Evolutionary conservation across 768 basidiomycete species (phyloP).

Genomic region (Agaricus bisporus): DNA sequence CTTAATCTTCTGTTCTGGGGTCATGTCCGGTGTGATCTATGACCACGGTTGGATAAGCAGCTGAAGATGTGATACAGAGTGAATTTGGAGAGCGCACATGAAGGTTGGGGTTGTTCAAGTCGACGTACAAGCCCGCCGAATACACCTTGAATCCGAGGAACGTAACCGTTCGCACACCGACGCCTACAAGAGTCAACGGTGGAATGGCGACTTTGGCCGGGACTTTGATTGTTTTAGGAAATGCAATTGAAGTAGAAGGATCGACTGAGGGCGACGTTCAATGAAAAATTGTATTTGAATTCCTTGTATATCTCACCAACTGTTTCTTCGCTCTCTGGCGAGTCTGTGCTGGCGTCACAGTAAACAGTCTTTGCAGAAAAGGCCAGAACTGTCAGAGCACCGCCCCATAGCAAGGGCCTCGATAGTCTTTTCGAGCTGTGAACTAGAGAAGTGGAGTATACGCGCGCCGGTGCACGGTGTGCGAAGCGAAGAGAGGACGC

Average conservation of each 20-base stretch:
- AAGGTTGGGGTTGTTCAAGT: conserved; percentile 60
- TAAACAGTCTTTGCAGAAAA: conserved; percentile 26
- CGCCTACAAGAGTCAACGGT: conserved; percentile 66
- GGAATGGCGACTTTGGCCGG: conserved; percentile 60
- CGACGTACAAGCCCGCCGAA: conserved; percentile 86
- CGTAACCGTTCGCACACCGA: conserved; percentile 85
- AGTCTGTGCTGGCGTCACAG: conserved; percentile 31
- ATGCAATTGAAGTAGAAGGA: conserved; percentile 66
- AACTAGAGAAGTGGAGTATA: not conserved
- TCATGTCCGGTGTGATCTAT: conserved; percentile 50
- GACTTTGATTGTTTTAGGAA: conserved; percentile 60
- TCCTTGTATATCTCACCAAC: conserved; percentile 15
- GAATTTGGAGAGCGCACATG: conserved; percentile 31
- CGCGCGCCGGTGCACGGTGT: not conserved
- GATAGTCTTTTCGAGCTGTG: not conserved
- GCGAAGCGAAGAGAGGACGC: not conserved
- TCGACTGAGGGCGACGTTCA: conserved; percentile 41
- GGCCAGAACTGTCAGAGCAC: conserved; percentile 21
- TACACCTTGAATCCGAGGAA: conserved; percentile 88
- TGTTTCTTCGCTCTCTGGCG: conserved; percentile 8
- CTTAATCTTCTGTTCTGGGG: conserved; percentile 64
- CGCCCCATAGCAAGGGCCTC: conserved; percentile 24
- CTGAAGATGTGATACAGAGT: not conserved
- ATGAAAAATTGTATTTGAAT: not conserved
- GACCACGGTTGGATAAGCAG: conserved; percentile 1